Evolutionary conservation across 1,284 basidiomycete species (phyloP), one percentile per base, ranked within the genome.

Genomic region (Pterulicium gracile): DNA sequence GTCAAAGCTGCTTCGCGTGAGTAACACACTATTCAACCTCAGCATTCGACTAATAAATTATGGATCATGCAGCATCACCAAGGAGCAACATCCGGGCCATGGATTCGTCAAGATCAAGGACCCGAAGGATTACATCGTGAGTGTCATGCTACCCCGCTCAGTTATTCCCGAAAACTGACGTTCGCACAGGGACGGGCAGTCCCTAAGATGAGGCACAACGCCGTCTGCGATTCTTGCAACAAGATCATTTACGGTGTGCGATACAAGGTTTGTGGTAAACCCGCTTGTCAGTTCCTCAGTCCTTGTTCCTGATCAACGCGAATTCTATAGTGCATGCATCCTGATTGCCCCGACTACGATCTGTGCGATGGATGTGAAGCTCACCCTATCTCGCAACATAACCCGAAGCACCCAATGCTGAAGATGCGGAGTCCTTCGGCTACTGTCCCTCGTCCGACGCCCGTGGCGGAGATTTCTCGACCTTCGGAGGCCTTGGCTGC

Each of bases 281-380:
- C 13, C 40, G 39, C 17, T 12, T 39, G 42, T 48, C 53, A 36
- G 57, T 50, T 42, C 18, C n/a, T 41, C 12, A 23, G 24, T 18
- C 36, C 15, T 39, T 5, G 5, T 17, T 39, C 19, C 36, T n/a
- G n/a, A n/a, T n/a, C n/a, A n/a, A n/a, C n/a, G n/a, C n/a, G n/a
- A n/a, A 27, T 34, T 48, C 13, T 43, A 3, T 53, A 89, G 82
- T 94, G 90, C 63, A 79, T 87, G 77, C 83, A 92, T 60, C 73
- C 79, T 14, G 63, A 70, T 14, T 94, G 91, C 62, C 73, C 75
- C 1, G 88, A 94, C 63, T 92, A 81, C 54, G 90, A 94, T 56
- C 70, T 94, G 14, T 94, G 90, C 64, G 73, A 75, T 54, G 64
- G 67, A 49, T 94, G 91, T 63, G 90, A 94, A 64, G 79, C 88